phyloP scores from a whole-genome alignment of 2,329 filamentous ascomycete species.

The Sclerotinia minor region DNA sequence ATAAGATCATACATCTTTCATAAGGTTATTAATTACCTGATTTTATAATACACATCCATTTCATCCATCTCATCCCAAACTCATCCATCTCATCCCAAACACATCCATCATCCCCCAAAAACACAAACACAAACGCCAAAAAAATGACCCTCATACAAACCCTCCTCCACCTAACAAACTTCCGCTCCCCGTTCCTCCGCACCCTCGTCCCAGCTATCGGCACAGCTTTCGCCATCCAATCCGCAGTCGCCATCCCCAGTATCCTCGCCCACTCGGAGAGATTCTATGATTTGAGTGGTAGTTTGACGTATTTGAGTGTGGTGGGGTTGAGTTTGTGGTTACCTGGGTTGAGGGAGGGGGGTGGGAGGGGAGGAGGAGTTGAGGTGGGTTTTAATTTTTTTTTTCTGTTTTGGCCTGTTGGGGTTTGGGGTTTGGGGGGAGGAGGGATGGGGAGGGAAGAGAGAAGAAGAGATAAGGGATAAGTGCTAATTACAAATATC shows the following conservation, averaged over 20 bases:
- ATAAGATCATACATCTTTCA: no score
- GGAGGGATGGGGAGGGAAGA: no score
- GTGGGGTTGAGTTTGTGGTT: neutral
- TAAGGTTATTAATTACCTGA: no score
- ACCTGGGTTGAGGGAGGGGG: neutral
- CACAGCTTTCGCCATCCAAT: slow-evolving; percentile 63
- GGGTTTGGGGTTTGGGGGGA: neutral
- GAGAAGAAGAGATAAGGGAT: neutral
- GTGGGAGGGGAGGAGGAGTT: neutral
- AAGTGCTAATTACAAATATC: neutral
- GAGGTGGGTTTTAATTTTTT: neutral
- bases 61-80: neutral
- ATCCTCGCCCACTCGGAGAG: slow-evolving; percentile 61
- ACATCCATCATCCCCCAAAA: no score
- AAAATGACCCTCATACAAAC: slow-evolving; percentile 44
- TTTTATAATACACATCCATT: neutral
- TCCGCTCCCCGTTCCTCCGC: slow-evolving; percentile 60
- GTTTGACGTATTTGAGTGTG: neutral
- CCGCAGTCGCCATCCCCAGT: slow-evolving; percentile 61
- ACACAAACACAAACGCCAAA: neutral
- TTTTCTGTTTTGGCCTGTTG: neutral
- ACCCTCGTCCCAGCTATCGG: slow-evolving; percentile 62
- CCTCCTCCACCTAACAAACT: slow-evolving; percentile 61
- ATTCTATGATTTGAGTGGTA: slow-evolving; percentile 60
- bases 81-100: neutral